A percentile compares a stretch with the other conserved stretches of the same genome.
These are phyloP conservation scores for Toxoplasma gondii DNA, from an alignment of 169 alveolate species.

Conservation along the genomic window DNA sequence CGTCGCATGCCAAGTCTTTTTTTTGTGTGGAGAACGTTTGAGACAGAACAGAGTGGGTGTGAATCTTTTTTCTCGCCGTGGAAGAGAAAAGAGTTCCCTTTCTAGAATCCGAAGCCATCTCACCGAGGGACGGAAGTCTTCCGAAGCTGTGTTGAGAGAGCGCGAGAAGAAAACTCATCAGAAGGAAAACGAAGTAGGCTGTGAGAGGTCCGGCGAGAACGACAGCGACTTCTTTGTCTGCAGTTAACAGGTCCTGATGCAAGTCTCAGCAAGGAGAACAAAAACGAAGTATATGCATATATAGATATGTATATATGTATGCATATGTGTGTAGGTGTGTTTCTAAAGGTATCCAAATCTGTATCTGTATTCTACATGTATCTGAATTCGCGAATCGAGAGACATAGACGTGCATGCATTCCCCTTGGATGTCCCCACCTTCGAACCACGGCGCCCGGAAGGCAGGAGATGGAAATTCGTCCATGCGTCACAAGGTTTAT, in stretches of 20 bases:
- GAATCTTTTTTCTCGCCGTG: too few species aligned
- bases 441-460: not conserved
- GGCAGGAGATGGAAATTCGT: not conserved
- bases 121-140: conserved; percentile 14
- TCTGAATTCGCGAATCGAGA: not conserved
- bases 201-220: conserved; percentile 21
- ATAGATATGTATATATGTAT: too few species aligned
- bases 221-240: not conserved
- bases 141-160: not conserved
- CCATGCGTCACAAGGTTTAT: not conserved
- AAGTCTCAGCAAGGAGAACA: not conserved
- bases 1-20: too few species aligned
- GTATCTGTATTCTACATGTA: too few species aligned
- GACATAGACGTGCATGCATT: not conserved
- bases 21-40: too few species aligned
- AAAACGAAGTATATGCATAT: not conserved
- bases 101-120: not conserved
- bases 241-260: conserved; percentile 17
- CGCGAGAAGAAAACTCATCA: not conserved
- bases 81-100: too few species aligned
- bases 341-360: not conserved
- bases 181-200: not conserved
- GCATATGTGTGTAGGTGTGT: not conserved
- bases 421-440: not conserved
- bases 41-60: too few species aligned